A percentile compares a stretch with the other conserved stretches of the same genome.
phyloP scores from a whole-genome alignment of 2,329 filamentous ascomycete species.

The Paecilomyces dactylethromorphus region DNA sequence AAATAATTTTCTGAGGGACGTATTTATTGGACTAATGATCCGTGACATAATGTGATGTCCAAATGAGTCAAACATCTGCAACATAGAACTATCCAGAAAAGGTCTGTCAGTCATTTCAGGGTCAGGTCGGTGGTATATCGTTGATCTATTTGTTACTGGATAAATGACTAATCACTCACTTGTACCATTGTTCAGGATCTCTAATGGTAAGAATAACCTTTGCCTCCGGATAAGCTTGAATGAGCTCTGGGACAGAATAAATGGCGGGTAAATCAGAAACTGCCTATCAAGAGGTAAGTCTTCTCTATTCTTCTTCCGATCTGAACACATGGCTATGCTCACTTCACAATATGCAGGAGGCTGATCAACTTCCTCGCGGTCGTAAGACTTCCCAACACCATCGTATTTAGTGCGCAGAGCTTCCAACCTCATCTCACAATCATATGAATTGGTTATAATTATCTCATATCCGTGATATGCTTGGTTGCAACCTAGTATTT shows the following conservation, averaged over 20 bases:
- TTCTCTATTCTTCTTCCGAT: too few relatives aligned
- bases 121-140: not conserved
- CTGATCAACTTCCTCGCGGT: constrained; percentile 20
- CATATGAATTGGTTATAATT: not conserved
- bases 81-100: not conserved
- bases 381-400: constrained; percentile 1
- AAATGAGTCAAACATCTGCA: not conserved
- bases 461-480: too few relatives aligned
- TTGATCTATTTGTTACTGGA: constrained; percentile 6
- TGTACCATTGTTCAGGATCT: constrained; percentile 6
- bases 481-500: too few relatives aligned
- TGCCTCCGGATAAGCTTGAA: constrained; percentile 28
- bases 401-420: constrained; percentile 6
- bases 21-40: not conserved
- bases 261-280: constrained; percentile 21
- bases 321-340: too few relatives aligned
- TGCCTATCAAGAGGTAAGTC: too few relatives aligned
- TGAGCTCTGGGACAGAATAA: constrained; percentile 29
- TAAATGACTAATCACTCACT: constrained; percentile 8
- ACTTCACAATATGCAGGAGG: constrained; percentile 17
- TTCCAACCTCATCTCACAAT: constrained; percentile 1
- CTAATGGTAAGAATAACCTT: constrained; percentile 19
- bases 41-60: not conserved
- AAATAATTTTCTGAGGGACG: not conserved
- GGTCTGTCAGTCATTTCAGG: too few relatives aligned